A percentile compares a stretch with the other conserved stretches of the same genome.
Conservation (phyloP, 75 land plant species). For the Picea glauca region DNA sequence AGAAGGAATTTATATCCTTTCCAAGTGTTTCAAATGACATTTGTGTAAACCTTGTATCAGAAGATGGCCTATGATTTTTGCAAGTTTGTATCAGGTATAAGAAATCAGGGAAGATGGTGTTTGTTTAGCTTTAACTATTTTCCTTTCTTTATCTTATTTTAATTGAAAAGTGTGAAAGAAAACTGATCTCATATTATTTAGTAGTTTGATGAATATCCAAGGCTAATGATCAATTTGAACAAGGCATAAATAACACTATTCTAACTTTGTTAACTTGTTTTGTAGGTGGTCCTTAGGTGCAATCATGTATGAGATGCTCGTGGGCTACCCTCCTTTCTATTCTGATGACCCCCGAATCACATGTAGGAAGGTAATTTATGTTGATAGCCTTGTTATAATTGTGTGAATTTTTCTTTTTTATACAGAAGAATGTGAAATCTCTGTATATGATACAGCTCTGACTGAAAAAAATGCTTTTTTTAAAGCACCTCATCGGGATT, state of each 20-base stretch:
- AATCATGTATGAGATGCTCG: conserved; percentile 75
- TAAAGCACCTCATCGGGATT: too few species aligned
- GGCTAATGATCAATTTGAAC: background rate
- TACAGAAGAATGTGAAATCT: background rate
- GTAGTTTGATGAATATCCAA: too few species aligned
- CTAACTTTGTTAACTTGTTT: background rate
- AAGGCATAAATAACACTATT: background rate
- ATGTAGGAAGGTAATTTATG: conserved; percentile 62
- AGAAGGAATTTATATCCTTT: too few species aligned
- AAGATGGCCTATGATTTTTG: background rate
- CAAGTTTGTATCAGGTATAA: background rate
- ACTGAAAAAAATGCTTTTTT: background rate
- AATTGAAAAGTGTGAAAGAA: background rate
- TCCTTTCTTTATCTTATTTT: background rate
- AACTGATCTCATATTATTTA: background rate
- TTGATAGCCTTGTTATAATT: background rate
- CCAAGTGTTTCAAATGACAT: too few species aligned
- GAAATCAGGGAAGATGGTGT: too few species aligned
- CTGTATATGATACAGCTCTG: background rate
- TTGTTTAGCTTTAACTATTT: background rate
- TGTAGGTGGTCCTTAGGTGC: conserved; percentile 77
- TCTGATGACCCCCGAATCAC: conserved; percentile 79
- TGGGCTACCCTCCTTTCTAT: conserved; percentile 82
- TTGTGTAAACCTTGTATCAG: too few species aligned
- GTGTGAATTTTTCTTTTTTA: background rate